These are phyloP conservation scores for Solanum stenotomum DNA, from an alignment of 257 asterid species.

Conservation along the genomic window DNA sequence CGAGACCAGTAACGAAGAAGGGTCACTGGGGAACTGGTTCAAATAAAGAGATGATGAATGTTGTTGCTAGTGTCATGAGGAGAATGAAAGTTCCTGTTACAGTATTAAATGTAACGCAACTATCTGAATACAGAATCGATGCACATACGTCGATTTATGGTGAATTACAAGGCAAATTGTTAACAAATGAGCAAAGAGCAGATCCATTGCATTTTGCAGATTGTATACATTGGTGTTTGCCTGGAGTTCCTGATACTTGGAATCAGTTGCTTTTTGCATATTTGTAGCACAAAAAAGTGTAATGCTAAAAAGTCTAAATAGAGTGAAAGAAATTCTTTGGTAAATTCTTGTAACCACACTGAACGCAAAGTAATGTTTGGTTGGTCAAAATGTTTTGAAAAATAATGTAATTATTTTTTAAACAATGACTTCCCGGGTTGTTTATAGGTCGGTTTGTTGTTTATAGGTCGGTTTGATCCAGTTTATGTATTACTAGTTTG, in stretches of 20 bases:
- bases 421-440: neutral
- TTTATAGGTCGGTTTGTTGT: neutral
- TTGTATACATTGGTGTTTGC: constrained; percentile 88
- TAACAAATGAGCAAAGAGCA: constrained; percentile 53
- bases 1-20: constrained; percentile 40
- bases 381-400: neutral
- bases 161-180: constrained; percentile 51
- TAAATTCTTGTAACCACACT: neutral
- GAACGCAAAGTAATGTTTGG: neutral
- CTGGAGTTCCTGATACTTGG: constrained; percentile 91
- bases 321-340: neutral
- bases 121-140: constrained; percentile 70
- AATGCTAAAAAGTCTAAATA: neutral
- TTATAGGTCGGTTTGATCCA: neutral
- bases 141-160: constrained; percentile 72
- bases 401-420: too few species aligned
- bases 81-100: constrained; percentile 70
- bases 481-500: too few species aligned
- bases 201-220: constrained; percentile 71
- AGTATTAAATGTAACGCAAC: constrained; percentile 57
- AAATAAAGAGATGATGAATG: constrained; percentile 48
- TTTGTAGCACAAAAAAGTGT: constrained; percentile 19
- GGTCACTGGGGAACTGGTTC: constrained; percentile 76
- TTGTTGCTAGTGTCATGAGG: constrained; percentile 29
- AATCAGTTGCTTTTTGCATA: constrained; percentile 60